These are phyloP conservation scores for Trametes cinnabarina DNA, from an alignment of 768 basidiomycete species.

Conservation along the genomic window DNA sequence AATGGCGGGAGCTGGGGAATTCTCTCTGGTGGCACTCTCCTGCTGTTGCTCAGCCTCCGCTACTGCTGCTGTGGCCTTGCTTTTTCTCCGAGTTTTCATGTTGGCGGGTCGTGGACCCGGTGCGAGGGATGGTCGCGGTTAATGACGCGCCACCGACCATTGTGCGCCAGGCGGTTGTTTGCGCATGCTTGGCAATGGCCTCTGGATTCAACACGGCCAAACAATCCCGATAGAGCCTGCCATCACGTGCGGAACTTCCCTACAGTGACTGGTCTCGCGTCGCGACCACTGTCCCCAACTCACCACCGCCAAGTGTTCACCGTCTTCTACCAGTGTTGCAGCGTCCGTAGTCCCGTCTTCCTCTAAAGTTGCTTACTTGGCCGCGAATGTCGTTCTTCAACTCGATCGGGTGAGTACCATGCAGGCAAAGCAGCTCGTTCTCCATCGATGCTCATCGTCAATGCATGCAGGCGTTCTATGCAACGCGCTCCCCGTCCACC, in stretches of 20 bases:
- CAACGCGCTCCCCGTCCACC: slow-evolving; percentile 63
- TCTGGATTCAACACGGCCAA: slow-evolving; percentile 24
- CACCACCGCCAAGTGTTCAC: not conserved
- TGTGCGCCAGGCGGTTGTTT: slow-evolving; percentile 22
- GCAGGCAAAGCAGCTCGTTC: not conserved
- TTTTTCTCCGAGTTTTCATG: slow-evolving; percentile 61
- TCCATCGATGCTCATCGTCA: slow-evolving; percentile 14
- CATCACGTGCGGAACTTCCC: slow-evolving; percentile 15
- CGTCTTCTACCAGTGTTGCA: not conserved
- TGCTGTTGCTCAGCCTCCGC: slow-evolving; percentile 21
- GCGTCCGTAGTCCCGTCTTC: not conserved
- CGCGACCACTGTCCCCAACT: slow-evolving; percentile 13
- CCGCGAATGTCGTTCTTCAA: slow-evolving; percentile 77
- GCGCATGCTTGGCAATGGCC: slow-evolving; percentile 24
- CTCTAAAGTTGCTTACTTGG: not conserved
- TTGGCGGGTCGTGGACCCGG: slow-evolving; percentile 26
- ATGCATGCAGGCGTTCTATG: slow-evolving; percentile 63
- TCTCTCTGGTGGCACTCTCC: slow-evolving; percentile 32
- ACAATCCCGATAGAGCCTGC: slow-evolving; percentile 11
- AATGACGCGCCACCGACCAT: slow-evolving; percentile 17
- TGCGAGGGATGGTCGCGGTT: slow-evolving; percentile 8
- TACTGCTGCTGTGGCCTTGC: slow-evolving; percentile 49
- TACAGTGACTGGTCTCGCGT: slow-evolving; percentile 2
- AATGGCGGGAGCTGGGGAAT: slow-evolving; percentile 29
- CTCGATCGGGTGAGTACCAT: slow-evolving; percentile 63